These are phyloP conservation scores for Zygosaccharomyces kombuchaensis DNA, from an alignment of 805 yeast species.

Conservation along the genomic window DNA sequence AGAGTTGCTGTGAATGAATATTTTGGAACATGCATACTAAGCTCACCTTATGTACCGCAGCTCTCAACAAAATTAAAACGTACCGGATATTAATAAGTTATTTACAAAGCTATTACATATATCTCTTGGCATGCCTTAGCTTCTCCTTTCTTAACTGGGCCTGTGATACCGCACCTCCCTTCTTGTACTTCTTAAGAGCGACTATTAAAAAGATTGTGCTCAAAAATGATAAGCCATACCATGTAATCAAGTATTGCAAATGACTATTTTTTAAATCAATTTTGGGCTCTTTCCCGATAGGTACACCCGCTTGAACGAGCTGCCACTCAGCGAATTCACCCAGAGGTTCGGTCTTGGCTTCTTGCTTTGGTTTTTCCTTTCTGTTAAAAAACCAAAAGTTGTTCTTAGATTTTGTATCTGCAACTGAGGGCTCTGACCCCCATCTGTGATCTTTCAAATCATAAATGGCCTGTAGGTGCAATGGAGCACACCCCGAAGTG, in stretches of 20 bases:
- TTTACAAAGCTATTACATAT: constrained; percentile 6
- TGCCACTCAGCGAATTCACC: constrained; percentile 51
- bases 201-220: constrained; percentile 62
- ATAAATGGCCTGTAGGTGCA: constrained; percentile 70
- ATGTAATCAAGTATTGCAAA: constrained; percentile 84
- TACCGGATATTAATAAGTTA: background rate
- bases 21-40: no score
- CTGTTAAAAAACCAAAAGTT: background rate
- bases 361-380: background rate
- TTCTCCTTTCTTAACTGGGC: constrained; percentile 39
- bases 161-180: constrained; percentile 30
- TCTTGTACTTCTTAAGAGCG: constrained; percentile 42
- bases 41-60: no score
- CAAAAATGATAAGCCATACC: constrained; percentile 84
- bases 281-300: constrained; percentile 78
- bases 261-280: constrained; percentile 85
- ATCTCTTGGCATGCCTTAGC: constrained; percentile 45
- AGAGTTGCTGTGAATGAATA: no score
- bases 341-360: background rate
- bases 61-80: no score
- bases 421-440: constrained; percentile 29
- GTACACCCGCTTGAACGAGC: constrained; percentile 78
- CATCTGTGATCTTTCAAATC: constrained; percentile 60
- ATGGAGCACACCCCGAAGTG: constrained; percentile 60
- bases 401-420: background rate